These are phyloP conservation scores for Jatropha curcas DNA, from an alignment of 345 rosid species.

Conservation along the genomic window DNA sequence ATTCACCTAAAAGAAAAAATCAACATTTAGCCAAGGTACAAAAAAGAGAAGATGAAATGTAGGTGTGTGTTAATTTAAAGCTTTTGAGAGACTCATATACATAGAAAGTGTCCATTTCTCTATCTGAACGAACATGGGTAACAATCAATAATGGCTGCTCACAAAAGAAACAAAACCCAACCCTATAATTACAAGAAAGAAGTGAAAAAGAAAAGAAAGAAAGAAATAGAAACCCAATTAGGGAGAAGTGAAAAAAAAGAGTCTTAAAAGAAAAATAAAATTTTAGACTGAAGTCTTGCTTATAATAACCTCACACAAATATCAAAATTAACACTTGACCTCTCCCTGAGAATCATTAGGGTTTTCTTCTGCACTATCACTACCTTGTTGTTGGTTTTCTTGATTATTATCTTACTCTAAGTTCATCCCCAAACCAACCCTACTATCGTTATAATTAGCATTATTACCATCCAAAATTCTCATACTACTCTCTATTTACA, in stretches of 20 bases:
- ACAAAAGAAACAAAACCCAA: not conserved
- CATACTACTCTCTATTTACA: conserved; percentile 46
- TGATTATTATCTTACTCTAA: conserved; percentile 46
- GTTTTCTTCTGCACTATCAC: conserved; percentile 55
- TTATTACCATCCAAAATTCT: conserved; percentile 43
- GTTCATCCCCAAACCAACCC: conserved; percentile 60
- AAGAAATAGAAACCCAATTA: not conserved
- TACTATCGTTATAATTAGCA: conserved; percentile 14
- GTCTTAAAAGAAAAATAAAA: no score
- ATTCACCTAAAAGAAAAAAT: no score
- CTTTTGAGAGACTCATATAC: not conserved
- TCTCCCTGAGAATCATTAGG: conserved; percentile 39
- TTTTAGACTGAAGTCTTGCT: no score
- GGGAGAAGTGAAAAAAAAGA: no score
- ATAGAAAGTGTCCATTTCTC: not conserved
- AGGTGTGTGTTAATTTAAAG: not conserved
- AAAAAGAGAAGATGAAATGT: no score
- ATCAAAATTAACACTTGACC: not conserved
- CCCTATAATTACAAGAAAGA: not conserved
- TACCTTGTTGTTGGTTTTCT: conserved; percentile 44
- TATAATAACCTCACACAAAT: no score
- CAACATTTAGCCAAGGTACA: no score
- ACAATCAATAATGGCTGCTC: conserved; percentile 9
- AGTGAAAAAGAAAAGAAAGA: no score
- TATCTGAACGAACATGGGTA: conserved; percentile 4